Base-by-base conservation (phyloP, 2,329 filamentous ascomycete species). In the Paecilomyces niveus region DNA sequence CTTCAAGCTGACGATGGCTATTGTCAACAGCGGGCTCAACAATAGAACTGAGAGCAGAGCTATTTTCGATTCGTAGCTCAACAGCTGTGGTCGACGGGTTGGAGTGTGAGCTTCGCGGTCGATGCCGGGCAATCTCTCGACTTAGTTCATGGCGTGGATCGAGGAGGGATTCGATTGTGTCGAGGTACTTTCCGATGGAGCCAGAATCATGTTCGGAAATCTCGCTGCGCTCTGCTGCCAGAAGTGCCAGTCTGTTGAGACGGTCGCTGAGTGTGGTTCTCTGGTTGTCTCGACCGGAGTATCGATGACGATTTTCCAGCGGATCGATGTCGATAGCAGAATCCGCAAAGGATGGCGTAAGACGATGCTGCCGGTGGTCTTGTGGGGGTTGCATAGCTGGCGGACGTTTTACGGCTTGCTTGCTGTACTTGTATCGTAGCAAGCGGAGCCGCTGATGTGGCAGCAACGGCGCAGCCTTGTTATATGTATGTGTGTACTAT, bases 121-220 rank as follows among this genome's bases (percentile, higher is more conserved):
- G 59, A 54, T 58, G 59, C 60, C 61, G 62, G n/a, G 58, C 55
- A 51, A 66, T 59, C 49, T 65, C 66, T 8, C 55, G 60, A 5
- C 63, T 64, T 4, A 68, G 39, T 26, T 61, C 60, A 7, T 62
- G 61, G 4, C 62, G 64, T 13, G 65, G 65, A 53, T 72, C 66
- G 5, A 71, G 60, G 26, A 70, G 61, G 5, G 61, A 57, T 56
- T 78, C 76, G 31, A 78, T 71, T 50, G 66, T 68, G 51, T 76
- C 72, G 29, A 54, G 55, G 60, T 39, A 53, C 56, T 54, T 57
- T 55, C 32, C 33, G 57, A 49, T 49, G 54, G 6, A 54, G 45
- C 24, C 54, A 3, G 54, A 49, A 26, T 26, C 31, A 13, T 55
- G 29, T 29, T 26, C 50, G 50, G 50, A 24, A 21, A 52, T 24